phyloP scores from a whole-genome alignment of 345 rosid species.

The Dovyalis caffra region DNA sequence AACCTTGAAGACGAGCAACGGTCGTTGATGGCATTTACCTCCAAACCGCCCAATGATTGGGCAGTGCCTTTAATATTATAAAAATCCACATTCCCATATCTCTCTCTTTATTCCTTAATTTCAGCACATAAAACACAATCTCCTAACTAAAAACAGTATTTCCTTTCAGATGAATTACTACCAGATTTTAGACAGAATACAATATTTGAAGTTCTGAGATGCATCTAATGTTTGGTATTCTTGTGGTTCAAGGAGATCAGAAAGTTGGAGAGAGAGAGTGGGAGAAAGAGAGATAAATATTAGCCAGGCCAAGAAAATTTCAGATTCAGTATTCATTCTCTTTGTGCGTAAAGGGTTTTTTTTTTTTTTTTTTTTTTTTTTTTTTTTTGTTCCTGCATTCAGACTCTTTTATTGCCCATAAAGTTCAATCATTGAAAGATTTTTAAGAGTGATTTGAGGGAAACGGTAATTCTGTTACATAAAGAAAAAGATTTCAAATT shows the following conservation, averaged over 20 bases:
- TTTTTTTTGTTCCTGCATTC: too few species aligned
- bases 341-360: background rate
- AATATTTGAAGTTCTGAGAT: conserved; percentile 18
- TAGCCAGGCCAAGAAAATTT: background rate
- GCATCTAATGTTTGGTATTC: conserved; percentile 12
- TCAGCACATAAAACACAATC: too few species aligned
- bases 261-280: conserved; percentile 27
- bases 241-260: conserved; percentile 3
- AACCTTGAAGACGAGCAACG: background rate
- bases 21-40: conserved; percentile 4
- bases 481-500: background rate
- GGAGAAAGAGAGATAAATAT: conserved; percentile 30
- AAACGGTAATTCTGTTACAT: background rate
- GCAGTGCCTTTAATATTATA: background rate
- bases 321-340: too few species aligned
- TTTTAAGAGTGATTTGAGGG: too few species aligned
- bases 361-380: background rate
- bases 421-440: too few species aligned
- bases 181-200: too few species aligned
- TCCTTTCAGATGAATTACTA: too few species aligned
- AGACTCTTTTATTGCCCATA: too few species aligned
- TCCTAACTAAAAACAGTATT: too few species aligned
- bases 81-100: too few species aligned
- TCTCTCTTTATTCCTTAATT: too few species aligned
- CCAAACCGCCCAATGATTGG: conserved; percentile 9